Evolutionary conservation across 2,329 filamentous ascomycete genomes (phyloP), one percentile per base, ranked within the genome.

Genomic region (Emergomyces pasteurianus): DNA sequence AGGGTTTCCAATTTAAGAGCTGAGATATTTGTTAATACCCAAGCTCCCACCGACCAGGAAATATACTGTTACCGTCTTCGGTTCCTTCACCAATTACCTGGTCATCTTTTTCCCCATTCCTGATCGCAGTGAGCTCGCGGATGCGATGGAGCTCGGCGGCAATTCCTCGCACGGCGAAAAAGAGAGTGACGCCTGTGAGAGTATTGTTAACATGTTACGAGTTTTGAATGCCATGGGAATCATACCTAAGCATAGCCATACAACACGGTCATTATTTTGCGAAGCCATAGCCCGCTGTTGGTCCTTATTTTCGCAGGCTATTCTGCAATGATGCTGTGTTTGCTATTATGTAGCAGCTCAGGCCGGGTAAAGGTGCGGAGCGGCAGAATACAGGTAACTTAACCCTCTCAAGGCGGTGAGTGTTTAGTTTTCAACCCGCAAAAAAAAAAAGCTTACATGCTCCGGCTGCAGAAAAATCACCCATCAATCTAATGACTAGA

Each of bases 51-150:
- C 16, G 12, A 34, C 18, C 26, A 36, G 40, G 14, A 43, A 16
- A 53, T 46, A 12, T 28, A 62, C 50, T 59, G 62, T 36, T 67
- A 77, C 76, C 82, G 69, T 90, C 87, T 68, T 91, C 87, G 1
- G 86, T 89, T 28, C 87, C 84, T 71, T 90, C 86, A 16, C 85
- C 88, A 65, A 90, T 88, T 70, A 89, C 88, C 66, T 86, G 83
- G 58, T 87, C 83, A 70, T 87, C 86, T 42, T 84, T 84, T 62
- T 85, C 82, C 43, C 78, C 70, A 42, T 83, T 81, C 62, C 83
- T 84, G 68, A 94, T 83, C 72, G 86, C 81, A 64, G 86, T 75
- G 64, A 76, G 66, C 58, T 74, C 69, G 58, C 70, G 70, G 31
- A 76, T 72, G 61, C 69, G 71, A 59, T 70, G 69, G 31, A 77